Evolutionary conservation across 345 rosid genomes (phyloP), one percentile per base, ranked within the genome.

Genomic region (Combretum micranthum): DNA sequence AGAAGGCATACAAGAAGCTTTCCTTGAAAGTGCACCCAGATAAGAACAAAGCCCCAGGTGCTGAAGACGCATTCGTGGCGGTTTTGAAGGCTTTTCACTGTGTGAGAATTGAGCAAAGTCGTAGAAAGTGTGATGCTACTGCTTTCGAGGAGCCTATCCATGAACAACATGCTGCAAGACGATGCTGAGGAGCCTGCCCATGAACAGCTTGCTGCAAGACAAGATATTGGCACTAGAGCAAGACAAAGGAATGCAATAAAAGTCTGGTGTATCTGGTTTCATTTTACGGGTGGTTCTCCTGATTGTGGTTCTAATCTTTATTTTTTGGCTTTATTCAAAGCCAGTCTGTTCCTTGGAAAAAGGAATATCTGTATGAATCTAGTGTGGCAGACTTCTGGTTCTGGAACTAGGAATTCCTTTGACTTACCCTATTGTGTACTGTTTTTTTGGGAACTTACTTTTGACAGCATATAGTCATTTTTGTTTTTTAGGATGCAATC

Each of bases 61-160:
- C 99, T 12, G 99, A 93, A 59, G 99, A 93, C 56, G 87, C 92
- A 3, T 93, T 89, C 65, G 89, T 87, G 65, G 65, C 81, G 4
- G 90, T 93, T 16, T 89, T 96, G 0, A 87, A 87, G 63, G 92
- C 99, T 4, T 93, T 93, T 71, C 97, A 89, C 69, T 93, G 97
- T 71, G 72, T 93, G 62, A 85, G 88, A 80, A 78, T 74, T 50
- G 89, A 75, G 12, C 96, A 83, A 63, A 71, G 64, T 49, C 63
- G 94, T 59, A 82, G 68, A 26, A 87, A 78, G 56, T 93, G 89
- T 50, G 96, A 93, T 43, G 42, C 87, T 0, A 73, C 80, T 11
- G 97, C 97, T 0, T 79, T 83, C 1, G 97, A 89, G 13, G 99
- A 93, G 55, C 82, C 89, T 1, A 75, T 87, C 20, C 66, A 75